Percentiles rank a stretch among this genome's conserved stretches.
Evolutionary conservation across 1,284 basidiomycete genomes (phyloP).

Genomic region (Pascua guehoae): DNA sequence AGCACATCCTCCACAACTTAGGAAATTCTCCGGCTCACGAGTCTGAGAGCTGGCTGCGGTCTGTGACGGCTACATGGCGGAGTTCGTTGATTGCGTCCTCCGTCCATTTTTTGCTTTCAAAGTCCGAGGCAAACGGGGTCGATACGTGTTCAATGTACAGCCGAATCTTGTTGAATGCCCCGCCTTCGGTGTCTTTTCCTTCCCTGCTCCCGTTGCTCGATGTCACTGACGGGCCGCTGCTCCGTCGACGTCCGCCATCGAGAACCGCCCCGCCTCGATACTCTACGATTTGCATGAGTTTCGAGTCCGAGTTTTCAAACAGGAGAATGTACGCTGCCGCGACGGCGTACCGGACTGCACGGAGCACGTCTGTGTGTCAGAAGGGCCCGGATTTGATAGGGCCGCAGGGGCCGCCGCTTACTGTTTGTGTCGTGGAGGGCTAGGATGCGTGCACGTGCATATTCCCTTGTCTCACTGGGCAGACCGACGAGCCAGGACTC

Average conservation of each 20-base stretch:
- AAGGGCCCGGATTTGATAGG: background rate
- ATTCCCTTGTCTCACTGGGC: constrained; percentile 25
- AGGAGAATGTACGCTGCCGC: constrained; percentile 32
- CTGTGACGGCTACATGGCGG: constrained; percentile 20
- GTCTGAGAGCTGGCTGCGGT: constrained; percentile 23
- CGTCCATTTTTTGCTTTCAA: constrained; percentile 32
- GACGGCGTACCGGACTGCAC: constrained; percentile 28
- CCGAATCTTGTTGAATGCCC: constrained; percentile 17
- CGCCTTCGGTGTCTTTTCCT: no score
- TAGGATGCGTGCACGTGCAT: constrained; percentile 24
- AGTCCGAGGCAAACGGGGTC: constrained; percentile 26
- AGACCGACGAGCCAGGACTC: constrained; percentile 32
- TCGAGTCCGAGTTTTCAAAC: constrained; percentile 13
- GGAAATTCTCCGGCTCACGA: constrained; percentile 14
- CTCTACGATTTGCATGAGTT: background rate
- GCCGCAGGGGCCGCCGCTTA: background rate
- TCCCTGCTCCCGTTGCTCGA: no score
- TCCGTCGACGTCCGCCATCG: no score
- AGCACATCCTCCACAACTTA: background rate
- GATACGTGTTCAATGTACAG: constrained; percentile 28
- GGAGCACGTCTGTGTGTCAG: constrained; percentile 21
- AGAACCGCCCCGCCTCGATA: no score
- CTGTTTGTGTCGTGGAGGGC: constrained; percentile 27
- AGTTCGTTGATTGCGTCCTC: constrained; percentile 28
- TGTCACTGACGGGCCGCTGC: no score